phyloP scores from a whole-genome alignment of 2,329 filamentous ascomycete species.

The Pseudophaeomoniella oleicola region DNA sequence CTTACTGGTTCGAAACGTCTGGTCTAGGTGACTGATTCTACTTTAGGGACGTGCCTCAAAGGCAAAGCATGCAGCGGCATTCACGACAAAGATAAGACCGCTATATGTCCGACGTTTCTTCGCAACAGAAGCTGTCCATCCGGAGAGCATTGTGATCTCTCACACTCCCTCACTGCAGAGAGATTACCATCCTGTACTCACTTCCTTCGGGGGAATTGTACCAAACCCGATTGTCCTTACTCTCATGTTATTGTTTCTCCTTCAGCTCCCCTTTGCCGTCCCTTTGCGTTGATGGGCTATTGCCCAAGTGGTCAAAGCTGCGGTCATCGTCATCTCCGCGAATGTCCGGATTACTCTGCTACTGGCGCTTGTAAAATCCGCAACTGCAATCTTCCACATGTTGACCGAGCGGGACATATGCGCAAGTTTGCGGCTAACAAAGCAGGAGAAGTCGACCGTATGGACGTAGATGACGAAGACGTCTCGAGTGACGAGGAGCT shows the following conservation, averaged over 20 bases:
- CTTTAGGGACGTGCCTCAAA: conserved; percentile 66
- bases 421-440: conserved; percentile 1
- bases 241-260: conserved; percentile 68
- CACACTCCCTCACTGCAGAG: conserved; percentile 70
- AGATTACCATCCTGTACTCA: conserved; percentile 81
- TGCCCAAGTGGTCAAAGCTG: conserved; percentile 72
- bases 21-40: too few relatives aligned
- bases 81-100: conserved; percentile 76
- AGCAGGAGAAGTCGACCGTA: neutral
- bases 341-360: conserved; percentile 93
- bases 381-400: conserved; percentile 73
- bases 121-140: conserved; percentile 62
- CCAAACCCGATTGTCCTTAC: conserved; percentile 74
- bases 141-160: conserved; percentile 75
- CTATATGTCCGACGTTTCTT: conserved; percentile 78
- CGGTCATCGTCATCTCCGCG: conserved; percentile 70
- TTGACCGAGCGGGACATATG: conserved; percentile 73
- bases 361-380: conserved; percentile 67
- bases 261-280: conserved; percentile 63
- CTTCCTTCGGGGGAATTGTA: conserved; percentile 79
- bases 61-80: conserved; percentile 66
- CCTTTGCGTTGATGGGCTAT: conserved; percentile 77
- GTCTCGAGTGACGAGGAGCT: conserved; percentile 65
- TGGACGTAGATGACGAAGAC: conserved; percentile 43
- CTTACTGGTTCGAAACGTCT: too few relatives aligned